These are phyloP conservation scores for Alternaria sp. DNA, from an alignment of 2,329 filamentous ascomycete genomes.

Conservation along the genomic window DNA sequence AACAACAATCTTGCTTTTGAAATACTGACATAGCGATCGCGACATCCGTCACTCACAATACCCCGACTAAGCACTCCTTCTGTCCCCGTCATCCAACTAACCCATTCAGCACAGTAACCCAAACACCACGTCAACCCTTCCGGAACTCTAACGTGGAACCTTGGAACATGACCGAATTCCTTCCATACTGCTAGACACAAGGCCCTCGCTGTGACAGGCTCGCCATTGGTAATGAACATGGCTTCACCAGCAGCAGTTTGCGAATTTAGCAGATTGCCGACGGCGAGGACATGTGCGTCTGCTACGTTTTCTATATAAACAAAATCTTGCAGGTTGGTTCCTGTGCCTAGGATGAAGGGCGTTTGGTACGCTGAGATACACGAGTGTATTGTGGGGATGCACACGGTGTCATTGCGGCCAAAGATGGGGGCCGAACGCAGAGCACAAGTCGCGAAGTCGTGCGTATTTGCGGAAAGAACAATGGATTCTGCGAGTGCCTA, in stretches of 20 bases:
- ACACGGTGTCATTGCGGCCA: slow-evolving; percentile 84
- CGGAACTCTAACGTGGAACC: slow-evolving; percentile 59
- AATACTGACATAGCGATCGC: slow-evolving; percentile 62
- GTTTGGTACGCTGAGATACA: slow-evolving; percentile 74
- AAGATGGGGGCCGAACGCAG: slow-evolving; percentile 90
- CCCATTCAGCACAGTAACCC: slow-evolving; percentile 57
- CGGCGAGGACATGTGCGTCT: slow-evolving; percentile 84
- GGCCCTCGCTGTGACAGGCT: slow-evolving; percentile 91
- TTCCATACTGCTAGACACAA: slow-evolving; percentile 82
- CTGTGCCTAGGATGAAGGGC: slow-evolving; percentile 81
- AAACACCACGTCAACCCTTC: slow-evolving; percentile 57
- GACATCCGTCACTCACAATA: slow-evolving; percentile 63
- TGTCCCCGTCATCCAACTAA: slow-evolving; percentile 56
- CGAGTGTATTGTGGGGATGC: slow-evolving; percentile 76
- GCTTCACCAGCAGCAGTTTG: slow-evolving; percentile 73
- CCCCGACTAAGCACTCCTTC: slow-evolving; percentile 61
- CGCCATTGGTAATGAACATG: slow-evolving; percentile 90
- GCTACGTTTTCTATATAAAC: slow-evolving; percentile 74
- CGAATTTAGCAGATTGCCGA: slow-evolving; percentile 73
- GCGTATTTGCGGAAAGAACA: slow-evolving; percentile 76
- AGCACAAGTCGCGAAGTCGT: slow-evolving; percentile 75
- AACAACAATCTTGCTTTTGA: slow-evolving; percentile 61
- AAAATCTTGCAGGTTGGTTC: slow-evolving; percentile 74
- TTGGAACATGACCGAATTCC: slow-evolving; percentile 63
- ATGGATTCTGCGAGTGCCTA: slow-evolving; percentile 81